Base-by-base conservation (phyloP, 768 basidiomycete genomes). In the Sarcomyxa edulis region DNA sequence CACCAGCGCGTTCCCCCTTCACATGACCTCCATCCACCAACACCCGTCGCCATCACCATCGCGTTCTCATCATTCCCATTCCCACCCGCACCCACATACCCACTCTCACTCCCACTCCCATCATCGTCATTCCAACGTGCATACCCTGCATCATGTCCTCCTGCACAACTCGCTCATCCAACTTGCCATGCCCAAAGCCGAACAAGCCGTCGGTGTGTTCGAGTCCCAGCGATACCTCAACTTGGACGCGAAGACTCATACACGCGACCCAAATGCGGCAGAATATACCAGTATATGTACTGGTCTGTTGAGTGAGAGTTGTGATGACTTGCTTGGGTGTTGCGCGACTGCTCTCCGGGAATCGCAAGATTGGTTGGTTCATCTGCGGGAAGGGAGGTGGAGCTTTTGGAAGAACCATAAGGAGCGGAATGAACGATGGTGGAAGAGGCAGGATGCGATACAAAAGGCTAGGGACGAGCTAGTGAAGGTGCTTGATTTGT, bases 211-310 rank as follows among this genome's bases (percentile, higher is more conserved):
- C 1, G 85, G 82, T 2, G 76, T 84, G 10, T 87, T 87, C 43
- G 84, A 87, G 60, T 74, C 74, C 3, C 77, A 84, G 48, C 59
- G 74, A 20, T 87, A 85, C 52, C 61, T 85, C 40, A 74, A 85
- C 45, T 61, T 87, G 2, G 84, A 87, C 51, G 69, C 73, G 19
- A n/a, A n/a, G n/a, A 71, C 59, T 21, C 57, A 71, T 26, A 55
- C 79, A 24, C 55, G 60, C 22, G 76, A 81, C 42, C 76, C 75
- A 1, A 53, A 69, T 40, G 59, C 62, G 2, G 65, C 65, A 11
- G 54, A 54, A 12, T 65, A 71, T 35, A 70, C 71, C 4, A 59
- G 60, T 28, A 58, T 59, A 38, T 66, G 69, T 18, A 66, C 65
- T 5, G 54, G 54, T 20, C 57, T 82, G 15, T 47, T 87, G 32